Conservation (phyloP, 192 early-diverging fungal genomes). For the Rhizoclosmatium sp. region DNA sequence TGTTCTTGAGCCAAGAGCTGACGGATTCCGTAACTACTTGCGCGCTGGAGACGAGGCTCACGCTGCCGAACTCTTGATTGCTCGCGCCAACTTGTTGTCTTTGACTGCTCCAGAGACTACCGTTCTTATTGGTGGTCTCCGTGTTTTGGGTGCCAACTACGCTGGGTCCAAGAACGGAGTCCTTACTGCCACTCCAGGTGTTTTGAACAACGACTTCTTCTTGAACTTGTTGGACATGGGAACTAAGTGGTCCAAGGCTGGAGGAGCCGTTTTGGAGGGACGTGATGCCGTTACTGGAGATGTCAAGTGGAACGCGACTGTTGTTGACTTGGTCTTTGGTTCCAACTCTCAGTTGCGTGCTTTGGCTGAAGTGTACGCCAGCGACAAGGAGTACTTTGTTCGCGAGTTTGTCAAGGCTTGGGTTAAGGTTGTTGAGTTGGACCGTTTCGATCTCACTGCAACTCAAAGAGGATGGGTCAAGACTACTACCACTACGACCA, state of each 20-base stretch:
- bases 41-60: neutral
- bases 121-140: conserved; percentile 40
- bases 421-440: conserved; percentile 39
- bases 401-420: conserved; percentile 39
- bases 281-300: conserved; percentile 18
- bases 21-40: conserved; percentile 35
- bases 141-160: conserved; percentile 38
- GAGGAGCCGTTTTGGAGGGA: conserved; percentile 19
- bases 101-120: conserved; percentile 34
- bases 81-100: conserved; percentile 25
- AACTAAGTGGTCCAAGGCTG: conserved; percentile 1
- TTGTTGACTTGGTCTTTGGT: conserved; percentile 44
- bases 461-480: no score
- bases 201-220: conserved; percentile 44
- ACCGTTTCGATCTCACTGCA: conserved; percentile 34
- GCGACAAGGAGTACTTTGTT: conserved; percentile 27
- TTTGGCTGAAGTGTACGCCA: conserved; percentile 36
- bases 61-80: conserved; percentile 24
- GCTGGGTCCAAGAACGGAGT: conserved; percentile 3
- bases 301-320: conserved; percentile 38
- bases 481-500: no score
- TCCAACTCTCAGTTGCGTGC: conserved; percentile 44
- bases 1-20: conserved; percentile 17
- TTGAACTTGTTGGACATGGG: conserved; percentile 37
- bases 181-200: conserved; percentile 25